Evolutionary conservation across 192 early-diverging fungal genomes (phyloP), one percentile per base, ranked within the genome.

Genomic region (Coemansia sp.): DNA sequence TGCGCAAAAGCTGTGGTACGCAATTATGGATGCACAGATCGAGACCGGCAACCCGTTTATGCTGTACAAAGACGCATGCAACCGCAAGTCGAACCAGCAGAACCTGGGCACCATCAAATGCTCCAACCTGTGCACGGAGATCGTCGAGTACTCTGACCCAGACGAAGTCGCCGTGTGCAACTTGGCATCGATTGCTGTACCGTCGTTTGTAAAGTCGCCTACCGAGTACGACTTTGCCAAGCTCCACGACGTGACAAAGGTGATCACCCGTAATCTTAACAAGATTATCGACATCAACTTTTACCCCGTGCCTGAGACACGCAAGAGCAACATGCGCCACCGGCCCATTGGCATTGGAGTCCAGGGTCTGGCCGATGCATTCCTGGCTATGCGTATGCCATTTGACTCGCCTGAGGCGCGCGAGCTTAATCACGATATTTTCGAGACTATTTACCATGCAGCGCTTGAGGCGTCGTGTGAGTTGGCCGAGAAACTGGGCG

Each of bases 41-140:
- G 97, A 98, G 84, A 98, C 97, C 6, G 97, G 97, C 29, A 96
- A 89, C 8, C 97, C 97, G 4, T 98, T 91, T 69, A 97, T 98
- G 91, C 87, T 98, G 31, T 98, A 98, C 88, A 97, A 98, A 84
- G 97, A 98, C 83, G 93, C 97, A 25, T 98, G 97, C 85, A 98
- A 98, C 83, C 85, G 92, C 81, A 98, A 98, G 84, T 94, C 93
- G 16, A 98, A 98, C 85, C 97, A 98, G 82, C 93, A 97, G 82
- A 97, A 98, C 83, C 82, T 98, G 43, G 97, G 97, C 26, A 98
- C 95, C 14, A 98, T 98, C 88, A 96, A 94, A 80, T 98, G 94
- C 85, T 91, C 88, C 62, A 98, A 98, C 77, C 83, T 98, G 65
- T 98, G 97, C 80, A 98, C 97, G 0, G 97, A 98, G 68, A 96